A percentile compares a stretch with the other conserved stretches of the same genome.
Evolutionary conservation across 2,329 filamentous ascomycete genomes (phyloP).

Genomic region (Aureobasidium lini): DNA sequence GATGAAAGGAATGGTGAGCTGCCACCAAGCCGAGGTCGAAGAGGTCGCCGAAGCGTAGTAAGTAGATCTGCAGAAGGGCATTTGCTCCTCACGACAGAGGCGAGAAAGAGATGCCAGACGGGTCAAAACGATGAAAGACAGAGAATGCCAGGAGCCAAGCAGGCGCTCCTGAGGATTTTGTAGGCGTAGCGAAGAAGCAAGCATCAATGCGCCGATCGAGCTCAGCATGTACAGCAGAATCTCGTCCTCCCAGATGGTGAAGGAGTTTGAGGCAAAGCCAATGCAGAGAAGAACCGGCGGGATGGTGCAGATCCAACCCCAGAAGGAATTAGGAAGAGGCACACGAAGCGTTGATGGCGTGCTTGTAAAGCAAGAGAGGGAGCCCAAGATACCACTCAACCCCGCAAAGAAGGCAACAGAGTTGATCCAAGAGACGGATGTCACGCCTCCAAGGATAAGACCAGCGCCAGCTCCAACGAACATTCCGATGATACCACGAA

Average conservation of each 20-base stretch:
- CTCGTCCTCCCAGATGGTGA: slow-evolving; percentile 97
- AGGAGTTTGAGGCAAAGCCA: slow-evolving; percentile 95
- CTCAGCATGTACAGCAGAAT: slow-evolving; percentile 87
- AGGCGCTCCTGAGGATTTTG: slow-evolving; percentile 59
- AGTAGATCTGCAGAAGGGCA: slow-evolving; percentile 91
- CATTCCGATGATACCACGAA: slow-evolving; percentile 38
- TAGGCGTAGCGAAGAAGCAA: slow-evolving; percentile 68
- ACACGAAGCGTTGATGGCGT: slow-evolving; percentile 36
- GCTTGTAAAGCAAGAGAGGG: slow-evolving; percentile 34
- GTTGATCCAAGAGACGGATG: slow-evolving; percentile 32
- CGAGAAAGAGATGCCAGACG: slow-evolving; percentile 80
- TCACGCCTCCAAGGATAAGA: slow-evolving; percentile 19
- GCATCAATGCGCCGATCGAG: slow-evolving; percentile 73
- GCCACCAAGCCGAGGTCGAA: slow-evolving; percentile 88
- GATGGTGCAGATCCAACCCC: slow-evolving; percentile 78
- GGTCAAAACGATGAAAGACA: slow-evolving; percentile 72
- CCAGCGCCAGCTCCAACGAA: slow-evolving; percentile 23
- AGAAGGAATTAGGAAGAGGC: slow-evolving; percentile 65
- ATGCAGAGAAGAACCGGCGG: slow-evolving; percentile 83
- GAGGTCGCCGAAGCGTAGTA: slow-evolving; percentile 91
- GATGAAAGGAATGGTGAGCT: slow-evolving; percentile 71
- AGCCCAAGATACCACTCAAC: slow-evolving; percentile 32
- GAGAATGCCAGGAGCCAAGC: slow-evolving; percentile 74
- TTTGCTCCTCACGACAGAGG: slow-evolving; percentile 94
- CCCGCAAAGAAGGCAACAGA: slow-evolving; percentile 35